These are phyloP conservation scores for Fusarium devonianum DNA, from an alignment of 2,329 filamentous ascomycete genomes.

Conservation along the genomic window DNA sequence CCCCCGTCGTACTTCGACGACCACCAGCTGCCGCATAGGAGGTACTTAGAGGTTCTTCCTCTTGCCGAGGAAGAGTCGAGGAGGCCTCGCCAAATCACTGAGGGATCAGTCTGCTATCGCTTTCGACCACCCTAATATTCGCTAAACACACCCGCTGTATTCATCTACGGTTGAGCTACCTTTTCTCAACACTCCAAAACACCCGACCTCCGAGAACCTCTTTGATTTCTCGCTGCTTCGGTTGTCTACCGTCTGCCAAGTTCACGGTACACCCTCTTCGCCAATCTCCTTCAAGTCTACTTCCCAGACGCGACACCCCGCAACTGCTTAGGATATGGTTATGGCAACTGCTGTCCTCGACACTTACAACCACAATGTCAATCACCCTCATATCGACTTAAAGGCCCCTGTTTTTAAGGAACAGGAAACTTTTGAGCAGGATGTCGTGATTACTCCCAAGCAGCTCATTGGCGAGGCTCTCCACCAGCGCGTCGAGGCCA, in stretches of 20 bases:
- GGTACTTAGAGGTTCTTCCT: constrained; percentile 98
- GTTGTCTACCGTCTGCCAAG: background rate
- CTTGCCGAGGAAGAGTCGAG: constrained; percentile 99
- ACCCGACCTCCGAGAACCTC: constrained; percentile 10
- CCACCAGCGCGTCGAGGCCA: constrained; percentile 80
- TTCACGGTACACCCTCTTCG: constrained; percentile 15
- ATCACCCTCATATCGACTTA: constrained; percentile 56
- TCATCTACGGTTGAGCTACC: constrained; percentile 34
- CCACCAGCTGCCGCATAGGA: constrained; percentile 99
- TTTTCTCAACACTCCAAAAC: constrained; percentile 16
- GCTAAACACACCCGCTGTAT: too few species aligned
- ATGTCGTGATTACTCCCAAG: constrained; percentile 65
- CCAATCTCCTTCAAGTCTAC: constrained; percentile 21
- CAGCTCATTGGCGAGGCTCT: constrained; percentile 86
- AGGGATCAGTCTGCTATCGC: constrained; percentile 90
- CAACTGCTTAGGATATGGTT: constrained; percentile 64
- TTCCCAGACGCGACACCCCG: constrained; percentile 14
- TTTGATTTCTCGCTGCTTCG: background rate
- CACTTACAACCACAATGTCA: constrained; percentile 58
- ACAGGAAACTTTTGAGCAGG: constrained; percentile 51
- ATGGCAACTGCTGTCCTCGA: constrained; percentile 69
- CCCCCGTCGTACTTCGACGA: constrained; percentile 65
- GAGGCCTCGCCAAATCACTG: constrained; percentile 92
- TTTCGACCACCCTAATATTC: constrained; percentile 93
- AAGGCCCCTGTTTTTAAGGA: constrained; percentile 54